Percentiles rank a stretch among this genome's conserved stretches.
phyloP scores from a whole-genome alignment of 208 protist genomes.

The Wallacemonas sp. region DNA sequence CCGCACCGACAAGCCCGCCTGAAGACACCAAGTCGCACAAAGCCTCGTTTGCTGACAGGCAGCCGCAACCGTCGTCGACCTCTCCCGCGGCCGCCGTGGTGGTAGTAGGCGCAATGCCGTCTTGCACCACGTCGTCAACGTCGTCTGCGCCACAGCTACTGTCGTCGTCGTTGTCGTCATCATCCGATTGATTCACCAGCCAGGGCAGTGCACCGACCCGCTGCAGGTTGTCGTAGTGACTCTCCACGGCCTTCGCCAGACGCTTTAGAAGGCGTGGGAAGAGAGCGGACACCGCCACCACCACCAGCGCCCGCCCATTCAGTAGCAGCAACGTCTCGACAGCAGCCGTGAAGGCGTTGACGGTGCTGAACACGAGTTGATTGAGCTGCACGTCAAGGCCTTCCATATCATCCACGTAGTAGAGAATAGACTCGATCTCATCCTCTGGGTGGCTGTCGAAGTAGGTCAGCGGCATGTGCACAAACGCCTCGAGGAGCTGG shows the following conservation, averaged over 20 bases:
- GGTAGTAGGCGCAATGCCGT: no score
- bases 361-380: constrained; percentile 36
- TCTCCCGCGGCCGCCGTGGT: no score
- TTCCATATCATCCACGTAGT: constrained; percentile 78
- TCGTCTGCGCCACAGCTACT: neutral
- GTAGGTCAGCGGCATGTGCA: constrained; percentile 47
- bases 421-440: constrained; percentile 64
- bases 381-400: constrained; percentile 73
- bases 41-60: no score
- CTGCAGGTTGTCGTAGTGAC: constrained; percentile 1
- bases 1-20: no score
- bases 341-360: constrained; percentile 22
- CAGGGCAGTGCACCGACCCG: constrained; percentile 4
- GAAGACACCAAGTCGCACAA: no score
- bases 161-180: constrained; percentile 22
- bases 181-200: constrained; percentile 17
- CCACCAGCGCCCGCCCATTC: neutral
- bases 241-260: neutral
- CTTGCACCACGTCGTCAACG: neutral
- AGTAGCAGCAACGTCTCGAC: constrained; percentile 23
- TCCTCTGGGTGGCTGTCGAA: constrained; percentile 59
- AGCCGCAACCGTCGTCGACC: no score
- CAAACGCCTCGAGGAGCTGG: constrained; percentile 60
- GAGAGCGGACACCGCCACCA: neutral
- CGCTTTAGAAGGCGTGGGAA: neutral